Evolutionary conservation across 2,329 filamentous ascomycete species (phyloP).

Genomic region (Colletotrichum sp.): DNA sequence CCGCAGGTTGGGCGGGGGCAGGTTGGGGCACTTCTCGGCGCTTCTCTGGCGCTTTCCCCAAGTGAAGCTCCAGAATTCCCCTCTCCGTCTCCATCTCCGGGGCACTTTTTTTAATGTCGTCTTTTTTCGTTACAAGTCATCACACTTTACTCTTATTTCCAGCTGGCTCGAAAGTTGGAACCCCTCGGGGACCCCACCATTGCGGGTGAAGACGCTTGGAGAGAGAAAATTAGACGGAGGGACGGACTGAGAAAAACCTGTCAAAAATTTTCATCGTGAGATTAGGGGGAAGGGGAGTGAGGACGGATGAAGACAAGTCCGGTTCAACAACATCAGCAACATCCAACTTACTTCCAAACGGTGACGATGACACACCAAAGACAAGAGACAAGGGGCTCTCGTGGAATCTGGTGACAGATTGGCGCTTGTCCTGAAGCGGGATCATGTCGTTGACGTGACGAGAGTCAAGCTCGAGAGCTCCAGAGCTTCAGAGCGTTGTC

Average conservation of each 20-base stretch:
- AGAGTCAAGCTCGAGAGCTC: not conserved
- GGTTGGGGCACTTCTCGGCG: constrained; percentile 2
- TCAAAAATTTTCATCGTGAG: not conserved
- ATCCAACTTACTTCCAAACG: not conserved
- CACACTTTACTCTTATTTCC: not conserved
- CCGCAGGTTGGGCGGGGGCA: not conserved
- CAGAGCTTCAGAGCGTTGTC: not conserved
- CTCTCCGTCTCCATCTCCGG: constrained; percentile 1
- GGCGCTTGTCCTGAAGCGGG: constrained; percentile 2
- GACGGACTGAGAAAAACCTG: not conserved
- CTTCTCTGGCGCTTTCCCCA: constrained; percentile 21
- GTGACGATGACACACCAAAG: not conserved
- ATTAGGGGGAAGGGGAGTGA: not conserved
- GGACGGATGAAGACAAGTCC: not conserved
- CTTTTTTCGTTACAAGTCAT: not conserved
- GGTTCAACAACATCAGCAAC: not conserved
- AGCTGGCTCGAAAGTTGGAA: not conserved
- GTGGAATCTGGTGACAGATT: not conserved
- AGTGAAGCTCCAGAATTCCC: constrained; percentile 5
- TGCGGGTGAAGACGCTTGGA: not conserved
- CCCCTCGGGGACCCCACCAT: constrained; percentile 11
- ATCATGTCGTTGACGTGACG: not conserved
- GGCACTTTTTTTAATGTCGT: not conserved
- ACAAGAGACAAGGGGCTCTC: not conserved
- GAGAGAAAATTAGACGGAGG: not conserved